phyloP scores from a whole-genome alignment of 140 eudicot genomes.

The Flaveria floridana region DNA sequence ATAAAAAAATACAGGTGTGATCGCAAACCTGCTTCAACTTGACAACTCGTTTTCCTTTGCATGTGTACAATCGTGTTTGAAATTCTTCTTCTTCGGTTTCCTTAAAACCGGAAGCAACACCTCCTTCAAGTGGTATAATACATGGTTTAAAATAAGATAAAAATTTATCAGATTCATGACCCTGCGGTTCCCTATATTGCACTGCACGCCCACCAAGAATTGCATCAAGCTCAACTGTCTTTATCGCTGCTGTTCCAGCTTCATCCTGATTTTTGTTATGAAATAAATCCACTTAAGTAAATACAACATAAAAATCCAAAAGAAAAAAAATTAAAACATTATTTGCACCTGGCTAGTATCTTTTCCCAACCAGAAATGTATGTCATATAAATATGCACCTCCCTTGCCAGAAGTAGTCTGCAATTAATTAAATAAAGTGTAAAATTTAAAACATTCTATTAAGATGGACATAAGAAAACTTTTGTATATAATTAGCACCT shows the following conservation, averaged over 20 bases:
- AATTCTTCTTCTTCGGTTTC: conserved; percentile 84
- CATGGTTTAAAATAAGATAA: conserved; percentile 94
- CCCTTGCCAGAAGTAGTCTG: conserved; percentile 93
- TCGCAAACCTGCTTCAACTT: conserved; percentile 80
- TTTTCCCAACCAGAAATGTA: conserved; percentile 99
- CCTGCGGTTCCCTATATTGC: conserved; percentile 92
- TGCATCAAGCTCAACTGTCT: conserved; percentile 94
- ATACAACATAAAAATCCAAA: not conserved
- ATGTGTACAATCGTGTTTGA: conserved; percentile 71
- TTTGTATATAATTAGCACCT: conserved; percentile 47
- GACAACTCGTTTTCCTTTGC: conserved; percentile 93
- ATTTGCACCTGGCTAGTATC: conserved; percentile 88
- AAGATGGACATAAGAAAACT: not conserved
- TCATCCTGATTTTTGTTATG: conserved; percentile 62
- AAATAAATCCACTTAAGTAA: conserved; percentile 22
- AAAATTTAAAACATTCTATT: not conserved
- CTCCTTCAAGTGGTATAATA: conserved; percentile 93
- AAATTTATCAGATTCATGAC: conserved; percentile 91
- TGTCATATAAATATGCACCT: conserved; percentile 86
- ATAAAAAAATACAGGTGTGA: not conserved
- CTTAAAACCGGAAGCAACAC: conserved; percentile 93
- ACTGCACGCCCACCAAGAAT: conserved; percentile 98
- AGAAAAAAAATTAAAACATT: not conserved
- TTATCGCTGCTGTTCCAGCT: conserved; percentile 94
- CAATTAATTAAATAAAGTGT: conserved; percentile 22